phyloP scores from a whole-genome alignment of 1,139 yeast species.

The Spathaspora sp. region DNA sequence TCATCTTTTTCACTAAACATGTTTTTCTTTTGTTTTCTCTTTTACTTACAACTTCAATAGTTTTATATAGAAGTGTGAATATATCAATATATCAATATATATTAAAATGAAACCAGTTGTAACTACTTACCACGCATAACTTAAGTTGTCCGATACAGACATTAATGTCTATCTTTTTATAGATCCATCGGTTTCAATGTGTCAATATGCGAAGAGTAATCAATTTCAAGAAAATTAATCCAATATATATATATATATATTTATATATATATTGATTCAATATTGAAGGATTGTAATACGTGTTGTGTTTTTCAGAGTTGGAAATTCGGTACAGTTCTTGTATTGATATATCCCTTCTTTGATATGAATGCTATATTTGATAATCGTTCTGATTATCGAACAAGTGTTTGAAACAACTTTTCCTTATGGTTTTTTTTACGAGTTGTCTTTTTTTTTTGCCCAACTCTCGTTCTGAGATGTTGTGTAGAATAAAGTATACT shows the following conservation, averaged over 20 bases:
- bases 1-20: too few species aligned
- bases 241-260: too few species aligned
- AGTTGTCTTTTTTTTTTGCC: too few species aligned
- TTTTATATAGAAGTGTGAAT: neutral
- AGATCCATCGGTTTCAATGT: constrained; percentile 48
- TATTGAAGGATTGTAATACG: neutral
- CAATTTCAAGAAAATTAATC: neutral
- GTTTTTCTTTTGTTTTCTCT: neutral
- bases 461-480: neutral
- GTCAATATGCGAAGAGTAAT: constrained; percentile 49
- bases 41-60: neutral
- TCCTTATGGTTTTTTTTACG: neutral
- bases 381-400: neutral
- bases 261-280: neutral
- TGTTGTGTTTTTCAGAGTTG: neutral
- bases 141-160: constrained; percentile 45
- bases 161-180: constrained; percentile 13
- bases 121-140: constrained; percentile 34
- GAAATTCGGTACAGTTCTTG: constrained; percentile 1
- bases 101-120: neutral
- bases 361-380: neutral
- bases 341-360: neutral
- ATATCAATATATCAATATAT: neutral
- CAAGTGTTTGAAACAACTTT: neutral
- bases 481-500: neutral